Evolutionary conservation across 139 green algal genomes (phyloP), one percentile per base, ranked within the genome.

Genomic region (Auxenochlorella pyrenoidosa): DNA sequence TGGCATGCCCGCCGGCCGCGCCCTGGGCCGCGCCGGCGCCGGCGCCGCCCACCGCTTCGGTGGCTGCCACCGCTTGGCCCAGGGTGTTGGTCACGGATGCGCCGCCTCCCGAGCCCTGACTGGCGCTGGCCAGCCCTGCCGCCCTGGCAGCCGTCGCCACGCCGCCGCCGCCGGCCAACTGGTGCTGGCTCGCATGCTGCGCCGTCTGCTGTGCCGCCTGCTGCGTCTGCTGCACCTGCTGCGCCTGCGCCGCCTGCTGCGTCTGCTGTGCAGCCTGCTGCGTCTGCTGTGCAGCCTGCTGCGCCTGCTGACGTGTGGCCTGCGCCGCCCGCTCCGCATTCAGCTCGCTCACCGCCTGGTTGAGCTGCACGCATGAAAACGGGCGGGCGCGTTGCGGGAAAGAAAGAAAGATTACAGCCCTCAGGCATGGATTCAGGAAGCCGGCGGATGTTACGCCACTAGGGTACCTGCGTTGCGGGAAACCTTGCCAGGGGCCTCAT

Each of bases 61-160:
- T 63, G 54, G 54, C 54, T 10, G 59, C 79, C 79, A 85, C 59
- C 15, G 60, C 79, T 32, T 83, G 77, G 15, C 47, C 77, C 51
- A 83, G 51, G 34, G 51, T 71, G 77, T 75, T 75, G 68, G 32
- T 41, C 15, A 75, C n/a, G 3, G 68, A 58, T 41, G 22, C 12
- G 10, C 26, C 71, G 10, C 26, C 71, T 3, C 19, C 38, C 5
- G 38, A 34, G 34, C 13, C 38, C 44, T 5, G 1, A 21, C 34
- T 34, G 44, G 38, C 5, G 68, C 34, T 22, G 3, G 34, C 68
- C 15, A 75, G 68, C n/a, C 38, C n/a, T 15, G 68, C n/a, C 30
- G 68, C 10, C n/a, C 38, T 8, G 71, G 18, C 38, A 22, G 38
- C 71, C 36, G 54, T n/a, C 34, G 36, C 28, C 1, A 12, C 38